phyloP scores from a whole-genome alignment of 164 flowering plant genomes.

The Stephania yunnanensis region DNA sequence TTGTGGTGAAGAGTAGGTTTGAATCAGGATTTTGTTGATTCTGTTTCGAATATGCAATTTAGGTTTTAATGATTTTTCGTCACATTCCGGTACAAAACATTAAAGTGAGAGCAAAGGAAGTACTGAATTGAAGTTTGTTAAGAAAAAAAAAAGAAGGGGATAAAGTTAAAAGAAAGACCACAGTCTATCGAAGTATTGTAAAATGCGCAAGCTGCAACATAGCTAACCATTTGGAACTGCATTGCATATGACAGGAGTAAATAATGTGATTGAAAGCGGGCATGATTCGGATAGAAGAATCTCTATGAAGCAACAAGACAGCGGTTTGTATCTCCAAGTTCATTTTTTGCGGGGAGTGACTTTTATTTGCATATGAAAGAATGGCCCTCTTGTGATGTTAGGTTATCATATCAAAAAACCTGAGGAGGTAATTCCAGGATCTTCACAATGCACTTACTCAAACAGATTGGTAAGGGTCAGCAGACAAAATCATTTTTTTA shows the following conservation, averaged over 20 bases:
- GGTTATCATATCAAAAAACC: constrained; percentile 39
- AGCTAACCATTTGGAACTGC: background rate
- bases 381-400: constrained; percentile 11
- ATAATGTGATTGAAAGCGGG: constrained; percentile 11
- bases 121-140: no score
- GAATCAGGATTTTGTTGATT: no score
- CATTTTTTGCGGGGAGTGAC: background rate
- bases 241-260: constrained; percentile 7
- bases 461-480: constrained; percentile 20
- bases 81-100: no score
- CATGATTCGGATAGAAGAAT: constrained; percentile 13
- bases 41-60: no score
- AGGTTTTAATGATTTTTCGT: no score
- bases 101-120: no score
- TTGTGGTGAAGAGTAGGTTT: no score
- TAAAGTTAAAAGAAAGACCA: no score
- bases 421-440: constrained; percentile 31
- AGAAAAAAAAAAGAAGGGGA: no score
- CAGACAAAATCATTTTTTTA: constrained; percentile 18
- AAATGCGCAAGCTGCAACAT: no score
- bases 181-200: no score
- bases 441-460: constrained; percentile 22
- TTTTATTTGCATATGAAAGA: background rate
- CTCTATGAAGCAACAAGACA: background rate
- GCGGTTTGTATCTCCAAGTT: constrained; percentile 12